Conservation (phyloP, 352 stramenopile genomes). For the Globisporangium acanthophoron region DNA sequence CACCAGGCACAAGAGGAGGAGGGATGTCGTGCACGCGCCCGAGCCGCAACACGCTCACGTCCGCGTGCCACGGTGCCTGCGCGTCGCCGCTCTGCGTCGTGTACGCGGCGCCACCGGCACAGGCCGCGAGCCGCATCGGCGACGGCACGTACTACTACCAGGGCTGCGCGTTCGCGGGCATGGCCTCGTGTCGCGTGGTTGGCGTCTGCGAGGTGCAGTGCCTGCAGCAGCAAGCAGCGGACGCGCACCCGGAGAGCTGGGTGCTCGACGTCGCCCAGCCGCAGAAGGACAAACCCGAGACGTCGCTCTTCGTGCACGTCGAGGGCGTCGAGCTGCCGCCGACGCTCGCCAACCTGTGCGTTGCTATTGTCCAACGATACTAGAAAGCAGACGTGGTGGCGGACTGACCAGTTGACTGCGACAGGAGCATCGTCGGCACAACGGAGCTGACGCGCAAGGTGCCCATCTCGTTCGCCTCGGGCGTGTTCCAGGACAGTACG, state of each 20-base stretch:
- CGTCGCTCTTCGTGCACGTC: slow-evolving; percentile 48
- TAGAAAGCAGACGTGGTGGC: too few relatives aligned
- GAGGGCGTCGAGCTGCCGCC: slow-evolving; percentile 43
- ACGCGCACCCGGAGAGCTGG: slow-evolving; percentile 30
- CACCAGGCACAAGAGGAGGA: too few relatives aligned
- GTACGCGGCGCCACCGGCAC: slow-evolving; percentile 33
- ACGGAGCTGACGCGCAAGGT: slow-evolving; percentile 48
- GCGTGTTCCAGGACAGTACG: slow-evolving; percentile 39
- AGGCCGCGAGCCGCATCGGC: slow-evolving; percentile 23
- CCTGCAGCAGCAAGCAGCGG: slow-evolving; percentile 41
- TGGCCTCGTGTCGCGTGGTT: slow-evolving; percentile 44
- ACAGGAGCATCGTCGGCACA: slow-evolving; percentile 50
- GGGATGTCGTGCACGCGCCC: slow-evolving; percentile 28
- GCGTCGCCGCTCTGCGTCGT: slow-evolving; percentile 42
- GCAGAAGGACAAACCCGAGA: slow-evolving; percentile 60
- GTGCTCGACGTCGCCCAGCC: slow-evolving; percentile 53
- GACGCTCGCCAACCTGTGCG: slow-evolving; percentile 57
- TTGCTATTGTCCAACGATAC: not conserved
- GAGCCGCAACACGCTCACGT: slow-evolving; percentile 49
- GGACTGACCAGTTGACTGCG: too few relatives aligned
- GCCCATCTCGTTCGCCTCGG: slow-evolving; percentile 45
- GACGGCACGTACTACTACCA: slow-evolving; percentile 62
- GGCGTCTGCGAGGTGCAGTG: slow-evolving; percentile 69
- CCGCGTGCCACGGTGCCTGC: slow-evolving; percentile 48
- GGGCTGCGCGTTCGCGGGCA: slow-evolving; percentile 42